phyloP scores from a whole-genome alignment of 441 rosid genomes.

The Pelargonium exstipulatum region DNA sequence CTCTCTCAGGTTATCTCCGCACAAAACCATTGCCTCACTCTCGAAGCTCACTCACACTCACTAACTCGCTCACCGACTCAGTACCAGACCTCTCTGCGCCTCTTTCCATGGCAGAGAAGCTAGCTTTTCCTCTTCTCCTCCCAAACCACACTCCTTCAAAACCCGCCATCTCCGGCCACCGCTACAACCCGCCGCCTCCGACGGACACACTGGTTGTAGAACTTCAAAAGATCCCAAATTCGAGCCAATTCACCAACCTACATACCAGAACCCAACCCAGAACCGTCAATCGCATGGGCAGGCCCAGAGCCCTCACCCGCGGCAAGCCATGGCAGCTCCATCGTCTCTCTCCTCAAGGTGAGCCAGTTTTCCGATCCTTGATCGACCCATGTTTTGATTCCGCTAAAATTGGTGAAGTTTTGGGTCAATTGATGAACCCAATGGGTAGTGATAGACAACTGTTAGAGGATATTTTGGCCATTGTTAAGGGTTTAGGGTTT shows the following conservation, averaged over 20 bases:
- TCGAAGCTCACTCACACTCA: background rate
- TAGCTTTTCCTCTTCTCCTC: slow-evolving; percentile 64
- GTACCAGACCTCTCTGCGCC: background rate
- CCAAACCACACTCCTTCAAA: slow-evolving; percentile 39
- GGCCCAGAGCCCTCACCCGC: slow-evolving; percentile 54
- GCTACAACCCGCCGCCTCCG: slow-evolving; percentile 38
- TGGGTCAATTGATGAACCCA: slow-evolving; percentile 37
- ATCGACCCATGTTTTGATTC: slow-evolving; percentile 51
- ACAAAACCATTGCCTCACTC: too few relatives aligned
- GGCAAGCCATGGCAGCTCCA: slow-evolving; percentile 71
- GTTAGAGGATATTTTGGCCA: slow-evolving; percentile 48
- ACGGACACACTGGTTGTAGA: background rate
- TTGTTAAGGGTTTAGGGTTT: slow-evolving; percentile 73
- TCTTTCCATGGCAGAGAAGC: slow-evolving; percentile 56
- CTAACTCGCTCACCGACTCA: background rate
- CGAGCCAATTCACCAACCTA: slow-evolving; percentile 25
- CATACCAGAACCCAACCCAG: slow-evolving; percentile 13
- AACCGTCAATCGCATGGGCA: slow-evolving; percentile 51
- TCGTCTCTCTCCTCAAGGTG: slow-evolving; percentile 61
- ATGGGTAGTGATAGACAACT: slow-evolving; percentile 22
- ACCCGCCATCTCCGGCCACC: slow-evolving; percentile 32
- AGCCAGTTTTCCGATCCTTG: slow-evolving; percentile 46
- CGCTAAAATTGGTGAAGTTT: slow-evolving; percentile 29
- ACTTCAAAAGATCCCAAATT: slow-evolving; percentile 23
- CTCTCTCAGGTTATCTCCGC: too few relatives aligned